Conservation (phyloP, 257 asterid genomes). For the Primulina huaijiensis region DNA sequence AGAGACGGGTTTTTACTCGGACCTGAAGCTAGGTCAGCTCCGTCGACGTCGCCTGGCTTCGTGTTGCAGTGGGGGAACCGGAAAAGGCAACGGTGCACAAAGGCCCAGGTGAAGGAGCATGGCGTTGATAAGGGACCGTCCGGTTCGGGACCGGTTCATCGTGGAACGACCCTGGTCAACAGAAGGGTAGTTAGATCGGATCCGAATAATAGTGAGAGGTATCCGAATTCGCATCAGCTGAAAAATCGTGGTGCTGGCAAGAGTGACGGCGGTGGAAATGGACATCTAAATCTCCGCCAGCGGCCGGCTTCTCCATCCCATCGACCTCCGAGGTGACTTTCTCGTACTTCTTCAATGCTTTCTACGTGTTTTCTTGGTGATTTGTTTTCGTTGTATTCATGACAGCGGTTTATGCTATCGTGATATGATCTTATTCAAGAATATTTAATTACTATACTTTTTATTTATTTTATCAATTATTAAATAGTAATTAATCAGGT, state of each 20-base stretch:
- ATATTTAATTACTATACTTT: no score
- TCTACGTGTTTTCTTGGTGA: not conserved
- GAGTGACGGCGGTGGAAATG: constrained; percentile 26
- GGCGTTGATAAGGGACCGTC: constrained; percentile 25
- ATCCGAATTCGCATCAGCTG: constrained; percentile 36
- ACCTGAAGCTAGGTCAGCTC: constrained; percentile 49
- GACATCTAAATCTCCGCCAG: constrained; percentile 71
- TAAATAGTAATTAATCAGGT: no score
- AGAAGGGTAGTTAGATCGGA: constrained; percentile 66
- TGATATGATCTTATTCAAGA: no score
- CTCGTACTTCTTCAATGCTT: not conserved
- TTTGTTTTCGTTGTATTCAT: no score
- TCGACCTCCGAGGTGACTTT: constrained; percentile 47
- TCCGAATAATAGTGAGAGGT: constrained; percentile 17
- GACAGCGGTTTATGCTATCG: no score
- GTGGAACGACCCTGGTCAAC: constrained; percentile 44
- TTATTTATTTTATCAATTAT: no score
- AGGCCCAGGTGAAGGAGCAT: constrained; percentile 40
- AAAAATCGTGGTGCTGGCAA: constrained; percentile 15
- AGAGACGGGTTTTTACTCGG: constrained; percentile 49
- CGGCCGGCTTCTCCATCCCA: constrained; percentile 69
- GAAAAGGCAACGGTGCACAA: constrained; percentile 77
- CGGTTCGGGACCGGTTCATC: constrained; percentile 30
- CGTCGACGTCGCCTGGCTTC: constrained; percentile 43
- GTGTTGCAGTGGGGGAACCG: constrained; percentile 83